These are phyloP conservation scores for Heterobasidion irregulare DNA, from an alignment of 1,284 basidiomycete species.

Conservation along the genomic window DNA sequence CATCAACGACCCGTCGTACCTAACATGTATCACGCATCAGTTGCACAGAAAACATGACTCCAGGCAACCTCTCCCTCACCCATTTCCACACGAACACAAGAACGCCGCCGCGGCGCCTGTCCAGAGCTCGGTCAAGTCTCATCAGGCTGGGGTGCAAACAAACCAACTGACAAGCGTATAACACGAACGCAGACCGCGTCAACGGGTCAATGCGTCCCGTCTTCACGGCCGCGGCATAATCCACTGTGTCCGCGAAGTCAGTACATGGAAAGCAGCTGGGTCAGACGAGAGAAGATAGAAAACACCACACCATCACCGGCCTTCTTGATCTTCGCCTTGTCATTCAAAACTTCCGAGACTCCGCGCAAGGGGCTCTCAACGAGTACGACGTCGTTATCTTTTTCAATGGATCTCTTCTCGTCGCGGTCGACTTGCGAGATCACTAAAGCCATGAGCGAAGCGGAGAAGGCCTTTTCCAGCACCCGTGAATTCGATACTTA, in stretches of 20 bases:
- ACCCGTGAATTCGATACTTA: too few relatives aligned
- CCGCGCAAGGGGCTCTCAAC: neutral
- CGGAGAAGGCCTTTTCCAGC: too few relatives aligned
- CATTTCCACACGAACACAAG: constrained; percentile 11
- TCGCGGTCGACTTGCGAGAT: neutral
- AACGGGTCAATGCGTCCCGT: constrained; percentile 8
- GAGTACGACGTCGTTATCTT: neutral
- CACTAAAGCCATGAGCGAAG: neutral
- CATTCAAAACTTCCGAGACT: neutral
- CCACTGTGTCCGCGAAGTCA: neutral
- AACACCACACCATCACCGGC: neutral
- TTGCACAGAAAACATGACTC: neutral
- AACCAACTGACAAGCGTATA: constrained; percentile 9
- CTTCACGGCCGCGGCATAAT: constrained; percentile 4
- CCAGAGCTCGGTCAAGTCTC: neutral
- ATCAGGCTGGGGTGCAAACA: neutral
- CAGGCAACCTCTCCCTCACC: neutral
- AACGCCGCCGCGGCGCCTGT: constrained; percentile 11
- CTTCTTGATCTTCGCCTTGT: neutral
- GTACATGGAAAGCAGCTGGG: neutral
- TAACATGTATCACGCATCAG: neutral
- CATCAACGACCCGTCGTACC: constrained; percentile 10
- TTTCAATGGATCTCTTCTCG: neutral
- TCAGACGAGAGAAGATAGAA: neutral
- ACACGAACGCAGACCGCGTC: constrained; percentile 8